These are phyloP conservation scores for Artemisia annua DNA, from an alignment of 129 eudicot genomes.

Conservation along the genomic window DNA sequence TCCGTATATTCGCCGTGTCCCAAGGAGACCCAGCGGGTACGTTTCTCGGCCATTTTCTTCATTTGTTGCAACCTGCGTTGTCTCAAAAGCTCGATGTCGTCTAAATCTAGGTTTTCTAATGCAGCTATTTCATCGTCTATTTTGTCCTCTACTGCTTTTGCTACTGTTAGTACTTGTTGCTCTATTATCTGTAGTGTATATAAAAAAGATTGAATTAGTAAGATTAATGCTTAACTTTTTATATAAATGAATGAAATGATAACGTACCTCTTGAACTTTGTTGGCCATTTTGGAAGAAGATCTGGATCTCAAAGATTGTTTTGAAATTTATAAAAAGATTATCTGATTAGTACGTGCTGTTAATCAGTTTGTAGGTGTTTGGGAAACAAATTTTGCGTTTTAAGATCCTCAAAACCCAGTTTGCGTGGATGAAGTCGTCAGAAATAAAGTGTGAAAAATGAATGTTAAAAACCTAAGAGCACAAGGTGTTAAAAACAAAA, in stretches of 20 bases:
- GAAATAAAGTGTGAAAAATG: too few relatives aligned
- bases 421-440: too few relatives aligned
- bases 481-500: too few relatives aligned
- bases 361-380: too few relatives aligned
- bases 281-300: slow-evolving; percentile 46
- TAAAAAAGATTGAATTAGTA: background rate
- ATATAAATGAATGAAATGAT: too few relatives aligned
- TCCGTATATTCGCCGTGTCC: slow-evolving; percentile 97
- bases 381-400: too few relatives aligned
- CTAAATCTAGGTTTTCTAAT: slow-evolving; percentile 69
- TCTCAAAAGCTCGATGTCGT: slow-evolving; percentile 78
- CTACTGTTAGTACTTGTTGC: slow-evolving; percentile 85
- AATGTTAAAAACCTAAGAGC: too few relatives aligned
- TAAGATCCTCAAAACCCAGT: too few relatives aligned
- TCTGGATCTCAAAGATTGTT: background rate
- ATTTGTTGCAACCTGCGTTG: slow-evolving; percentile 91
- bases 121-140: slow-evolving; percentile 91
- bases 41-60: slow-evolving; percentile 97
- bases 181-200: slow-evolving; percentile 54
- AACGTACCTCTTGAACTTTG: slow-evolving; percentile 49
- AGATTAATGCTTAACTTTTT: too few relatives aligned
- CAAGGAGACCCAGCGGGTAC: slow-evolving; percentile 75
- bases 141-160: slow-evolving; percentile 86
- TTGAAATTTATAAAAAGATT: too few relatives aligned
- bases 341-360: too few relatives aligned